Evolutionary conservation across 805 yeast species (phyloP).

Genomic region (Kuraishia floccosa): DNA sequence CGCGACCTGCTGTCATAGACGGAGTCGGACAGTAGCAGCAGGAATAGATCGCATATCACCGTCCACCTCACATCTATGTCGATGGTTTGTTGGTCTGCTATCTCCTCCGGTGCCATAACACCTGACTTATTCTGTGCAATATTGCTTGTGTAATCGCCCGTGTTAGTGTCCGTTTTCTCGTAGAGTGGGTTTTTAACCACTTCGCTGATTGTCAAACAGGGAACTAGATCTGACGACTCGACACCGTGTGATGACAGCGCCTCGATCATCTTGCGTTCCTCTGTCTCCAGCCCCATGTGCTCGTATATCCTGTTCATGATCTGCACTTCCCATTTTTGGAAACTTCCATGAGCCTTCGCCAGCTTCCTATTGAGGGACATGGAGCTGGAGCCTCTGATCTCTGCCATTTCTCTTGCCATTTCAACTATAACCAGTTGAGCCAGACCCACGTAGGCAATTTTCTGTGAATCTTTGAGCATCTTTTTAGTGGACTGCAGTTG

Average conservation of each 20-base stretch:
- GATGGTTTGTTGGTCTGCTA: slow-evolving; percentile 22
- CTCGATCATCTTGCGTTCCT: slow-evolving; percentile 82
- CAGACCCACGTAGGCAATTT: slow-evolving; percentile 85
- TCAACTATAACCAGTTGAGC: slow-evolving; percentile 66
- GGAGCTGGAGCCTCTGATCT: slow-evolving; percentile 38
- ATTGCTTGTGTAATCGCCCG: slow-evolving; percentile 5
- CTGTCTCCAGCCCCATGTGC: slow-evolving; percentile 69
- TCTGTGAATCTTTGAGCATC: slow-evolving; percentile 73
- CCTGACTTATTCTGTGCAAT: slow-evolving; percentile 6
- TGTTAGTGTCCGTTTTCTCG: slow-evolving; percentile 8
- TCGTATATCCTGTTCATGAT: slow-evolving; percentile 62
- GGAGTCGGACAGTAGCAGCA: slow-evolving; percentile 71
- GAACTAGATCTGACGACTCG: slow-evolving; percentile 57
- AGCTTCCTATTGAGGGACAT: slow-evolving; percentile 46
- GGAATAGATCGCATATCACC: slow-evolving; percentile 78
- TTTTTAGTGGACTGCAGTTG: slow-evolving; percentile 74
- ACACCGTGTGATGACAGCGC: slow-evolving; percentile 78
- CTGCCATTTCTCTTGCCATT: slow-evolving; percentile 73
- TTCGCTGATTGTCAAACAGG: slow-evolving; percentile 41
- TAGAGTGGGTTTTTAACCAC: slow-evolving; percentile 39
- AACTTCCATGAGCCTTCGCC: slow-evolving; percentile 60
- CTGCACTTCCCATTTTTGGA: slow-evolving; percentile 76
- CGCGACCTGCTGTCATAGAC: slow-evolving; percentile 86
- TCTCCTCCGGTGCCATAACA: slow-evolving; percentile 18
- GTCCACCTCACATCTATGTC: slow-evolving; percentile 89